Conservation (phyloP, 2,329 filamentous ascomycete species). For the Nemania sp. region DNA sequence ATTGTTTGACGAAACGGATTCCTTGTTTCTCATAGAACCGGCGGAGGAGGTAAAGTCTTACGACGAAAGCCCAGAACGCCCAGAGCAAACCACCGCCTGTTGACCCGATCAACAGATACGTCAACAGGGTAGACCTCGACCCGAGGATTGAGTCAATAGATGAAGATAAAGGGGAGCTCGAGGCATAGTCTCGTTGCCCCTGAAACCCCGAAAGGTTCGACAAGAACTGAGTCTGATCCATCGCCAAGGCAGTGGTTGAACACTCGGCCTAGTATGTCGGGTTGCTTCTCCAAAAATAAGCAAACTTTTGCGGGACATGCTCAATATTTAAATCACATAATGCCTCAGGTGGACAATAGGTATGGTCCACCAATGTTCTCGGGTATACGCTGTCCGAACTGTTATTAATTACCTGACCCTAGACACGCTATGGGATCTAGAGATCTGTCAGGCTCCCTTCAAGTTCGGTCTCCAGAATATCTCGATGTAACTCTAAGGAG, state of each 20-base stretch:
- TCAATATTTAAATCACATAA: not conserved
- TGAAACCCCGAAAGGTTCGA: not conserved
- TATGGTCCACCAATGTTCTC: not conserved
- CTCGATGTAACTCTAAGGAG: not conserved
- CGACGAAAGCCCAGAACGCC: not conserved
- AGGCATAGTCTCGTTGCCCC: not conserved
- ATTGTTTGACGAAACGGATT: conserved; percentile 1
- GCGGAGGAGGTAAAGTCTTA: conserved; percentile 1
- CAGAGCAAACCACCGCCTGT: not conserved
- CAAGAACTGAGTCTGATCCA: not conserved
- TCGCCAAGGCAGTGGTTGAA: not conserved
- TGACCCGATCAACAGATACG: not conserved
- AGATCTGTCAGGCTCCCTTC: not conserved
- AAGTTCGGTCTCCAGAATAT: not conserved
- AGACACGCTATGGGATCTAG: not conserved
- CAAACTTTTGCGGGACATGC: too few species aligned
- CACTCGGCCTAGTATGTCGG: too few species aligned
- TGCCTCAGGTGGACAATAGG: not conserved
- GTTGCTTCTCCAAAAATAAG: too few species aligned
- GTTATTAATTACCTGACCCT: not conserved
- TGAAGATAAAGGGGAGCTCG: not conserved
- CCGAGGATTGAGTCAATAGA: not conserved
- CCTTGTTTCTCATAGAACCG: conserved; percentile 5
- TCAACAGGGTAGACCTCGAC: not conserved
- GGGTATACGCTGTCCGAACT: not conserved